These are phyloP conservation scores for Aspergillus caelatus DNA, from an alignment of 2,329 filamentous ascomycete species.

Conservation along the genomic window DNA sequence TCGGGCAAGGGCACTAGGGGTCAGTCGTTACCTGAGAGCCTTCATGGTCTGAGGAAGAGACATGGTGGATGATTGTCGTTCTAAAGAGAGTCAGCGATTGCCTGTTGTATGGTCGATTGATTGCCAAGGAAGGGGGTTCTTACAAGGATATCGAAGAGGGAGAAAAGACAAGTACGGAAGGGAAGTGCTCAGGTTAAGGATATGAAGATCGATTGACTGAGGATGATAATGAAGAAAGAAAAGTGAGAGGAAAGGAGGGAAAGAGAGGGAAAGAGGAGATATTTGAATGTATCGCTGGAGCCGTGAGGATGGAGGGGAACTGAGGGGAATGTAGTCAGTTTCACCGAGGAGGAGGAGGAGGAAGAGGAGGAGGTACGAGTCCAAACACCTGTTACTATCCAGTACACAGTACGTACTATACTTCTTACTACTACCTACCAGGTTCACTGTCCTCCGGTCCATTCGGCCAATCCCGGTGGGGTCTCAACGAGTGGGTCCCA, in stretches of 20 bases:
- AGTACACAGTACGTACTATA: not conserved
- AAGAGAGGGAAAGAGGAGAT: constrained; percentile 8
- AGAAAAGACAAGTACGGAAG: not conserved
- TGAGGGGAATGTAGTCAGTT: constrained; percentile 6
- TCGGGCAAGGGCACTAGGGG: not conserved
- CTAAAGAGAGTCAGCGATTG: not conserved
- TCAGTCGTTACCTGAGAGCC: constrained; percentile 57
- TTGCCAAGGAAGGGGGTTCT: not conserved
- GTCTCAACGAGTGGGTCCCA: not conserved
- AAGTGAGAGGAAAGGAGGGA: constrained; percentile 8
- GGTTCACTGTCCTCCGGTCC: not conserved
- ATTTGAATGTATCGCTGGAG: constrained; percentile 9
- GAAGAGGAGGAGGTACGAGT: not conserved
- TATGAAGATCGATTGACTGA: not conserved
- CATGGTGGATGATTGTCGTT: constrained; percentile 30
- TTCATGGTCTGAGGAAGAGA: constrained; percentile 60
- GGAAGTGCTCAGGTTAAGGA: constrained; percentile 1
- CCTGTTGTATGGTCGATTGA: not conserved
- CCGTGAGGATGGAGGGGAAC: not conserved
- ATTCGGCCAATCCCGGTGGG: not conserved
- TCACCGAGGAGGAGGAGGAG: not conserved
- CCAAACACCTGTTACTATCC: not conserved
- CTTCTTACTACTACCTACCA: not conserved
- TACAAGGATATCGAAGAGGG: not conserved
- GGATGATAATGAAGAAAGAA: constrained; percentile 6